These are phyloP conservation scores for Musa troglodytarum DNA, from an alignment of 176 grass and related monocot species.

Conservation along the genomic window DNA sequence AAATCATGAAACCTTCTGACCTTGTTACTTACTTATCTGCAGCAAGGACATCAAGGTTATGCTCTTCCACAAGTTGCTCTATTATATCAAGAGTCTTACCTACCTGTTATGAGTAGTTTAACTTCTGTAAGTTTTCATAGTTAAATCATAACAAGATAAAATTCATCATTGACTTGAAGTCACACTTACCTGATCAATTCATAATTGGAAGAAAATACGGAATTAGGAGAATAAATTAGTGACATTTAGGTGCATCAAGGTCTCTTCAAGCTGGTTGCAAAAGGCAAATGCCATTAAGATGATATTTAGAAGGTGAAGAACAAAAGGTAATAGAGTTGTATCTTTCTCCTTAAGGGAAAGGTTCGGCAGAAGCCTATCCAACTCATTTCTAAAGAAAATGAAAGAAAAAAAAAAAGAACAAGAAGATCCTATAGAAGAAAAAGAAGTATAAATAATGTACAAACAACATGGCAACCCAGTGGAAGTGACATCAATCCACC, in stretches of 20 bases:
- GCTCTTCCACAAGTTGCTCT: slow-evolving; percentile 43
- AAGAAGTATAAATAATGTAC: background rate
- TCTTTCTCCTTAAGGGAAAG: background rate
- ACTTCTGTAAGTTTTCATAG: background rate
- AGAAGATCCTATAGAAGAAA: background rate
- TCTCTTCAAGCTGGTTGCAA: background rate
- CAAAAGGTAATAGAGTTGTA: background rate
- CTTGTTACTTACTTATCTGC: slow-evolving; percentile 41
- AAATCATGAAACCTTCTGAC: background rate
- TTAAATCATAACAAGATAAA: background rate
- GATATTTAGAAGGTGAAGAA: background rate
- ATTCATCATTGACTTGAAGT: background rate
- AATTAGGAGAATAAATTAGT: background rate
- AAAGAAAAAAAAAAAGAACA: background rate
- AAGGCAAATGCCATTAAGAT: background rate
- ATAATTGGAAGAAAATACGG: too few species aligned
- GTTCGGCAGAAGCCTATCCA: background rate
- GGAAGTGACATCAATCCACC: background rate
- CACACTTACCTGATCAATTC: background rate
- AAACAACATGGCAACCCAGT: background rate
- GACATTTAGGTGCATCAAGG: background rate
- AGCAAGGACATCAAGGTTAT: slow-evolving; percentile 46
- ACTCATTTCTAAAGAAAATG: background rate
- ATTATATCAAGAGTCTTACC: slow-evolving; percentile 34
- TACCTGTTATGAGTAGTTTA: slow-evolving; percentile 25